These are phyloP conservation scores for Polyplosphaeria fusca DNA, from an alignment of 495 filamentous ascomycete genomes.

Conservation along the genomic window DNA sequence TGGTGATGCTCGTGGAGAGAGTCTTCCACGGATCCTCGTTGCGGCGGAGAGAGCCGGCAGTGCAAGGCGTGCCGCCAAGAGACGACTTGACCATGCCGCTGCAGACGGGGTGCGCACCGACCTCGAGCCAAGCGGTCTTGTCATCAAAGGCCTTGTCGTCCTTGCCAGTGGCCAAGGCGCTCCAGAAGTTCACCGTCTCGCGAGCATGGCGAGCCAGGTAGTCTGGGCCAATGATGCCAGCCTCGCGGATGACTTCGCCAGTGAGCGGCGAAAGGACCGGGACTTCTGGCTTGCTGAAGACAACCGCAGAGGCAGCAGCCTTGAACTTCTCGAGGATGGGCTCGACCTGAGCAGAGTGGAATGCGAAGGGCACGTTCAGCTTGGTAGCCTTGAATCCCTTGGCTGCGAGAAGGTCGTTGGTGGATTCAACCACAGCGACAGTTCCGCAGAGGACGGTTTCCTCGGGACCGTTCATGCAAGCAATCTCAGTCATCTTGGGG, in stretches of 20 bases:
- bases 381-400: constrained; percentile 52
- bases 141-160: constrained; percentile 44
- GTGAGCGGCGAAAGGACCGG: constrained; percentile 45
- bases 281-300: constrained; percentile 44
- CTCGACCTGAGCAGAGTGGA: constrained; percentile 54
- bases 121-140: constrained; percentile 46
- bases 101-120: constrained; percentile 46
- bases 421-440: constrained; percentile 37
- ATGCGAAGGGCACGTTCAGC: constrained; percentile 53
- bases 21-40: constrained; percentile 50
- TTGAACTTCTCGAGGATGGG: constrained; percentile 50
- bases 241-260: constrained; percentile 44
- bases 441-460: constrained; percentile 48
- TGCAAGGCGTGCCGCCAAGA: constrained; percentile 39
- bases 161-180: constrained; percentile 40
- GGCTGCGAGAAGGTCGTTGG: constrained; percentile 38
- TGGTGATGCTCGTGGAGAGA: constrained; percentile 42
- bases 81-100: constrained; percentile 46
- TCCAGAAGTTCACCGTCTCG: constrained; percentile 48
- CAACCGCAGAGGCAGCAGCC: constrained; percentile 38
- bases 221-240: constrained; percentile 43
- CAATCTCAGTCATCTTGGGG: constrained; percentile 46
- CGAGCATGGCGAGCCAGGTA: constrained; percentile 46
- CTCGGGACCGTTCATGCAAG: constrained; percentile 48
- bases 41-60: constrained; percentile 45